phyloP scores from a whole-genome alignment of 192 early-diverging fungal genomes.

The Coemansia sp. region DNA sequence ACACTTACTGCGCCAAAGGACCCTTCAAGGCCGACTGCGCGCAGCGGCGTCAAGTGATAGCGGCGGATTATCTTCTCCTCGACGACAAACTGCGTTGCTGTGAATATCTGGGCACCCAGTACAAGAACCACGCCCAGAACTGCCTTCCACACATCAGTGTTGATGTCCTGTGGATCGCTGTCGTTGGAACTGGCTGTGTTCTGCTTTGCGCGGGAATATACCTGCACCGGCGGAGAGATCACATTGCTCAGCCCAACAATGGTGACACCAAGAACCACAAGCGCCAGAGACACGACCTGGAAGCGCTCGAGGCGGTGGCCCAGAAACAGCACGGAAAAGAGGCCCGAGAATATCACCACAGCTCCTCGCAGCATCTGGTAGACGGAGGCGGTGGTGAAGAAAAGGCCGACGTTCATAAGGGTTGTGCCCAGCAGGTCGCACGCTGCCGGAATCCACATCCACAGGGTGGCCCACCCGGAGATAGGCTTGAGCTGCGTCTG shows the following conservation, averaged over 20 bases:
- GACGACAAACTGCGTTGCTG: constrained; percentile 92
- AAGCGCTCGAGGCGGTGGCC: constrained; percentile 71
- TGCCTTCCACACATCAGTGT: constrained; percentile 54
- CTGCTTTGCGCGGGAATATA: background rate
- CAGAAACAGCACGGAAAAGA: constrained; percentile 86
- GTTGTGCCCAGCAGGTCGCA: constrained; percentile 77
- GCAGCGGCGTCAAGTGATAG: constrained; percentile 80
- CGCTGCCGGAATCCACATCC: constrained; percentile 67
- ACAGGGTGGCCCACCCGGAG: constrained; percentile 54
- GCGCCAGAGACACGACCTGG: constrained; percentile 80
- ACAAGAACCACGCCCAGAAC: constrained; percentile 81
- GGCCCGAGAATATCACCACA: constrained; percentile 91
- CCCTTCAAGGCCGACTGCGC: constrained; percentile 93
- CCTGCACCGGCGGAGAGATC: constrained; percentile 48
- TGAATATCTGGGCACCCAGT: constrained; percentile 88
- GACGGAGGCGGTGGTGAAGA: constrained; percentile 85
- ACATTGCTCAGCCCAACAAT: constrained; percentile 79
- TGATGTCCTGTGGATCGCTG: constrained; percentile 26
- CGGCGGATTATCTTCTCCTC: constrained; percentile 89
- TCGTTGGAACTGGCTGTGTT: too few relatives aligned
- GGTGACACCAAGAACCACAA: constrained; percentile 83
- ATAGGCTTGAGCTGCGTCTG: constrained; percentile 44
- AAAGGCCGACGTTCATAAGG: constrained; percentile 96
- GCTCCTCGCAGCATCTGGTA: constrained; percentile 98
- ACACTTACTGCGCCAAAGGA: constrained; percentile 80